These are phyloP conservation scores for Hypoxylon sp. DNA, from an alignment of 2,329 filamentous ascomycete species.

Conservation along the genomic window DNA sequence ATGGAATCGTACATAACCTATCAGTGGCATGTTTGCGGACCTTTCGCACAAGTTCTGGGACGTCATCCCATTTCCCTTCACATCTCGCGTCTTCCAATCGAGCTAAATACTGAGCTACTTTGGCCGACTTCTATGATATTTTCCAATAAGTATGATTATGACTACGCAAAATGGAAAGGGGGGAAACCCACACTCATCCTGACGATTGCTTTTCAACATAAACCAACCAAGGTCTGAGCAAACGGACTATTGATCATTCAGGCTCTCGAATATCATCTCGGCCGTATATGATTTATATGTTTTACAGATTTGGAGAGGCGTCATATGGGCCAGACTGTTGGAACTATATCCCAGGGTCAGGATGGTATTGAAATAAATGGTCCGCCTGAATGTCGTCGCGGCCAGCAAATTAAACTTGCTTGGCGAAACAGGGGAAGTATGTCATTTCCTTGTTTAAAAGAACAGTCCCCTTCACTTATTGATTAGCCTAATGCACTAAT, in stretches of 20 bases:
- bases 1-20: conserved; percentile 77
- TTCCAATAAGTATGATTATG: conserved; percentile 38
- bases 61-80: conserved; percentile 86
- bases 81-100: conserved; percentile 89
- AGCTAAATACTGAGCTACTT: conserved; percentile 85
- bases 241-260: conserved; percentile 46
- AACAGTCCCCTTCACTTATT: background rate
- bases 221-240: conserved; percentile 43
- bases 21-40: conserved; percentile 93
- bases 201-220: conserved; percentile 21
- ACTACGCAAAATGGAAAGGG: conserved; percentile 21
- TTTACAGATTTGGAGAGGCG: conserved; percentile 7
- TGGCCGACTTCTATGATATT: conserved; percentile 70
- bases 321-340: conserved; percentile 24
- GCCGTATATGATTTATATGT: conserved; percentile 14
- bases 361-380: conserved; percentile 24
- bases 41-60: conserved; percentile 92
- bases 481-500: conserved; percentile 5
- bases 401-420: conserved; percentile 40
- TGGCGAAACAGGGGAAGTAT: conserved; percentile 35
- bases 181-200: conserved; percentile 52
- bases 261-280: conserved; percentile 48
- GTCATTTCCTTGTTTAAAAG: conserved; percentile 27
- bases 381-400: conserved; percentile 29
- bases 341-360: conserved; percentile 29